These are phyloP conservation scores for Cavenderia fasciculata DNA, from an alignment of 78 protist species.

Conservation along the genomic window DNA sequence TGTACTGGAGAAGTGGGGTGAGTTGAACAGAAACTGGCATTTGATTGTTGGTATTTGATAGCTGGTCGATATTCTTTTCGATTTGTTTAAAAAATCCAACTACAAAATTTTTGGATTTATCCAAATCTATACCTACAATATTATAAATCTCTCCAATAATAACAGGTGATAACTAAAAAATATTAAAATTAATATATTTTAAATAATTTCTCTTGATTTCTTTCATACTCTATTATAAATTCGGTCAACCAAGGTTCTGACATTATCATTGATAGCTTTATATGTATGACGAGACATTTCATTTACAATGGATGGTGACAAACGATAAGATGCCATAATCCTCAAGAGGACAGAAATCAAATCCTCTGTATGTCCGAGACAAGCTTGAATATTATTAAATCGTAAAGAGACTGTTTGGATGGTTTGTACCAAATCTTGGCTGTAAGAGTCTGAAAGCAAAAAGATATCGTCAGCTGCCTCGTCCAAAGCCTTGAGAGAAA, in stretches of 20 bases:
- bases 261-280: conserved; percentile 31
- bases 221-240: conserved; percentile 22
- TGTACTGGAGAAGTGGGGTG: conserved; percentile 55
- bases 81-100: conserved; percentile 51
- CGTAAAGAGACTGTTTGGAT: conserved; percentile 52
- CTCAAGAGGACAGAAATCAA: conserved; percentile 28
- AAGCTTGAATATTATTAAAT: conserved; percentile 68
- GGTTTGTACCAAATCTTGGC: conserved; percentile 1
- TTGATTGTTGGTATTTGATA: neutral
- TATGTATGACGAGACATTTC: conserved; percentile 34
- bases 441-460: conserved; percentile 24
- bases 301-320: conserved; percentile 41
- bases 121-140: conserved; percentile 21
- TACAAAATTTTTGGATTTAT: conserved; percentile 15
- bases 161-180: conserved; percentile 48
- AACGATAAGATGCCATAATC: conserved; percentile 14
- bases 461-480: conserved; percentile 65
- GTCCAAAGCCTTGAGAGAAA: conserved; percentile 27
- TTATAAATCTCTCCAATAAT: conserved; percentile 58
- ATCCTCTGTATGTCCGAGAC: conserved; percentile 66
- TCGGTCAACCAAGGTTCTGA: conserved; percentile 41
- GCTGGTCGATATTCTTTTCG: conserved; percentile 38
- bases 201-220: too few relatives aligned
- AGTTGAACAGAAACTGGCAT: conserved; percentile 13
- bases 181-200: too few relatives aligned